A percentile compares a stretch with the other conserved stretches of the same genome.
Evolutionary conservation across 1,284 basidiomycete genomes (phyloP).

Genomic region (Pseudozyma thailandica): DNA sequence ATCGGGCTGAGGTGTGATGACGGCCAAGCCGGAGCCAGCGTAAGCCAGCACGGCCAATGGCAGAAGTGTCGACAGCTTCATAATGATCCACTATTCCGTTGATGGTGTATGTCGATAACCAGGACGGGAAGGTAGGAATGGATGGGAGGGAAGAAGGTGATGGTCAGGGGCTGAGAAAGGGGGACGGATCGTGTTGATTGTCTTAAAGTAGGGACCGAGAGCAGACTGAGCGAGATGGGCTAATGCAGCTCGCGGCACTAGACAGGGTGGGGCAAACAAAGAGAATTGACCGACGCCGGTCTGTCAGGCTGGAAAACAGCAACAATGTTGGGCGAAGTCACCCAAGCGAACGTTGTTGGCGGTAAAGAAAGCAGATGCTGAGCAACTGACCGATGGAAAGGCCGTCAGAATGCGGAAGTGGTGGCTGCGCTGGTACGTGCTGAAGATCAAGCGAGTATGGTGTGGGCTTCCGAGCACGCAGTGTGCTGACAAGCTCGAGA

Average conservation of each 20-base stretch:
- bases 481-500: no score
- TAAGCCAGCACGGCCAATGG: conserved; percentile 25
- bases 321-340: neutral
- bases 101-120: neutral
- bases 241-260: neutral
- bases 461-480: no score
- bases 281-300: conserved; percentile 5
- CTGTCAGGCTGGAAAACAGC: neutral
- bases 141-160: neutral
- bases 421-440: no score
- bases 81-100: conserved; percentile 1
- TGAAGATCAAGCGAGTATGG: no score
- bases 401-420: no score
- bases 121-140: neutral
- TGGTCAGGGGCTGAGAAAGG: neutral
- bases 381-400: no score
- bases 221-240: neutral
- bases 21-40: conserved; percentile 32
- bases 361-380: no score
- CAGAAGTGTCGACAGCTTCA: conserved; percentile 33
- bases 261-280: no score
- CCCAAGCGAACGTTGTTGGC: no score
- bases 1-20: conserved; percentile 24
- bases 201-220: neutral
- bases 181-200: neutral